phyloP scores from a whole-genome alignment of 1,284 basidiomycete genomes.

The Pseudozyma flocculosa region DNA sequence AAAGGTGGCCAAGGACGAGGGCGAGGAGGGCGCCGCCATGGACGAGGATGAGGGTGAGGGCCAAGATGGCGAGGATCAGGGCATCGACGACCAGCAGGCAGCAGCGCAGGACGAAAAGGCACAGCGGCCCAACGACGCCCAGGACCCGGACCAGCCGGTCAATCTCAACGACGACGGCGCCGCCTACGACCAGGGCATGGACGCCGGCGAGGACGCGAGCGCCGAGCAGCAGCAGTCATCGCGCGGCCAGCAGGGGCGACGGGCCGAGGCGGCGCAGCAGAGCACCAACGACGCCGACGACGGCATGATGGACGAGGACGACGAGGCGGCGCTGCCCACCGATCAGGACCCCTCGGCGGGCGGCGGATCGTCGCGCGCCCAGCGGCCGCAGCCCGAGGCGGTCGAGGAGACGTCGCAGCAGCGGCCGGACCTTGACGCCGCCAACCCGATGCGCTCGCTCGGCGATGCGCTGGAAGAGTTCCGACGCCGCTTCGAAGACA shows the following conservation, averaged over 20 bases:
- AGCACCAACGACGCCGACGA: constrained; percentile 44
- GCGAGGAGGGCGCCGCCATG: constrained; percentile 25
- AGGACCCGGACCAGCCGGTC: constrained; percentile 18
- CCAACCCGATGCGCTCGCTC: constrained; percentile 74
- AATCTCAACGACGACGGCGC: constrained; percentile 9
- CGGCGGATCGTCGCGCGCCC: constrained; percentile 10
- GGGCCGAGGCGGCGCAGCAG: constrained; percentile 24
- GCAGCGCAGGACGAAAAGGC: constrained; percentile 59
- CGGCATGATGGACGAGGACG: constrained; percentile 44
- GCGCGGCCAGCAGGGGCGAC: constrained; percentile 23
- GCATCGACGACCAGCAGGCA: constrained; percentile 50
- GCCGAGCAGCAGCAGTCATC: constrained; percentile 36
- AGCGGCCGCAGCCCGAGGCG: constrained; percentile 5
- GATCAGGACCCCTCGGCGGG: constrained; percentile 28
- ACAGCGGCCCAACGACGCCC: constrained; percentile 13
- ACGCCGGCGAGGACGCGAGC: constrained; percentile 29
- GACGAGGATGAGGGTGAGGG: constrained; percentile 36
- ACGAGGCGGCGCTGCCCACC: constrained; percentile 52
- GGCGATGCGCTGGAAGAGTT: constrained; percentile 86
- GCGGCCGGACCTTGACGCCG: constrained; percentile 31
- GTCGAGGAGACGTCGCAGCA: constrained; percentile 13
- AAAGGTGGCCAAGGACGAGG: constrained; percentile 10
- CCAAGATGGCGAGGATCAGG: constrained; percentile 26
- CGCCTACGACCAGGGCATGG: constrained; percentile 28
- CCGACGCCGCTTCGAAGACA: constrained; percentile 79